phyloP scores from a whole-genome alignment of 495 filamentous ascomycete genomes.

The Xylaria longipes region DNA sequence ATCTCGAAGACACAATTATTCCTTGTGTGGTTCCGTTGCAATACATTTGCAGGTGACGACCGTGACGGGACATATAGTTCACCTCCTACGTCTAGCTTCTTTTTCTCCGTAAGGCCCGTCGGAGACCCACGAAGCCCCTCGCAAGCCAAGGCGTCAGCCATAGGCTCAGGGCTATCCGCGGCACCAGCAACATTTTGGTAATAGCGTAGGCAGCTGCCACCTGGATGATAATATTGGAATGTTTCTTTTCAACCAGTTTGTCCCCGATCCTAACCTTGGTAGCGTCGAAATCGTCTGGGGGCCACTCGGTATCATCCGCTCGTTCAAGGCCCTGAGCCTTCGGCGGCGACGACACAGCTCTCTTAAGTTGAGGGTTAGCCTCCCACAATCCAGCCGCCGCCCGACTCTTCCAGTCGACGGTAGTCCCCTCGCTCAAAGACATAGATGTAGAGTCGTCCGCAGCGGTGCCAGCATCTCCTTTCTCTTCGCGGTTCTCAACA shows the following conservation, averaged over 20 bases:
- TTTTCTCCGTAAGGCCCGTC: constrained; percentile 34
- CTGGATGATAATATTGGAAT: constrained; percentile 67
- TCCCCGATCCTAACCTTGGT: constrained; percentile 33
- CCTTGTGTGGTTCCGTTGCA: background rate
- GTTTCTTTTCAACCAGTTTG: constrained; percentile 44
- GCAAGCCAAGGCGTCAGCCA: constrained; percentile 97
- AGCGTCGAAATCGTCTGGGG: background rate
- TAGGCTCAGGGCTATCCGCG: constrained; percentile 75
- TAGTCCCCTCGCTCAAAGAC: background rate
- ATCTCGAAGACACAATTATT: background rate
- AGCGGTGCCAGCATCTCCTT: background rate
- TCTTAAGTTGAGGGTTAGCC: background rate
- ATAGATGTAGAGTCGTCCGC: background rate
- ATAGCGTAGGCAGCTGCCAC: constrained; percentile 89
- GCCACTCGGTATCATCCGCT: background rate
- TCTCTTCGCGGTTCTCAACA: background rate
- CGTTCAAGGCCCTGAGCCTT: constrained; percentile 29
- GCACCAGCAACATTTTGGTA: constrained; percentile 81
- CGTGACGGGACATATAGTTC: background rate
- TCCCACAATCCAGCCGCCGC: constrained; percentile 32
- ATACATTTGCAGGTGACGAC: background rate
- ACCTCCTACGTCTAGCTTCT: constrained; percentile 2
- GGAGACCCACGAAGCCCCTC: constrained; percentile 62
- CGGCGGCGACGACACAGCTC: constrained; percentile 25
- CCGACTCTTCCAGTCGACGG: constrained; percentile 25